Conservation (phyloP, 176 grass and related monocot species). For the Stipa capillata region DNA sequence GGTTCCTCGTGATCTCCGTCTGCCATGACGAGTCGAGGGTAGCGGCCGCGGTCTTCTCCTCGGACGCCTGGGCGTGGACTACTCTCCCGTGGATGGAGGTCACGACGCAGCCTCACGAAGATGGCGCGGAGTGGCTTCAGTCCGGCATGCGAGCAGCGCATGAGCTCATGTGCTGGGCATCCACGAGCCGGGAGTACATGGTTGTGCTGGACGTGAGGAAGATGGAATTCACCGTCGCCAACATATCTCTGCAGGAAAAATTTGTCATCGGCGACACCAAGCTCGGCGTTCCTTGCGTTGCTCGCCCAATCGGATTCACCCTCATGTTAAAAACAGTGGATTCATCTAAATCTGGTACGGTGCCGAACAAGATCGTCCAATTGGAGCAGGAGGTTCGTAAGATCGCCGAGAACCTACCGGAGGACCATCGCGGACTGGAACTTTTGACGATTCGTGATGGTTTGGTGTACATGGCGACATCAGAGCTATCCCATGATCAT, state of each 20-base stretch:
- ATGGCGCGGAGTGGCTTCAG: not conserved
- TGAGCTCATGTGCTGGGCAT: not conserved
- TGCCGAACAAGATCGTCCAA: too few relatives aligned
- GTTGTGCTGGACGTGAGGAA: not conserved
- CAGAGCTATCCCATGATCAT: not conserved
- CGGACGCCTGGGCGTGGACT: not conserved
- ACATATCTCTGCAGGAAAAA: too few relatives aligned
- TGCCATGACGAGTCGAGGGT: not conserved
- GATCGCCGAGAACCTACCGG: not conserved
- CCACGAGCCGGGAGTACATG: not conserved
- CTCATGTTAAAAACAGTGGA: too few relatives aligned
- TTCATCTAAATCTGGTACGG: too few relatives aligned
- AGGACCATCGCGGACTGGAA: not conserved
- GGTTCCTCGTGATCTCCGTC: not conserved
- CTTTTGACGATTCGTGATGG: not conserved
- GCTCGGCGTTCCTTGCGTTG: not conserved
- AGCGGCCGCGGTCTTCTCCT: not conserved
- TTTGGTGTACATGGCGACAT: not conserved
- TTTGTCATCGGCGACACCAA: too few relatives aligned
- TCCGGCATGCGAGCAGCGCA: not conserved
- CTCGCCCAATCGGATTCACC: too few relatives aligned
- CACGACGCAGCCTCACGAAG: not conserved
- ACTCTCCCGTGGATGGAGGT: not conserved
- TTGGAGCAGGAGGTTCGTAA: not conserved
- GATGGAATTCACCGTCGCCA: not conserved